phyloP scores from a whole-genome alignment of 495 filamentous ascomycete genomes.

The Aspergillus campestris region DNA sequence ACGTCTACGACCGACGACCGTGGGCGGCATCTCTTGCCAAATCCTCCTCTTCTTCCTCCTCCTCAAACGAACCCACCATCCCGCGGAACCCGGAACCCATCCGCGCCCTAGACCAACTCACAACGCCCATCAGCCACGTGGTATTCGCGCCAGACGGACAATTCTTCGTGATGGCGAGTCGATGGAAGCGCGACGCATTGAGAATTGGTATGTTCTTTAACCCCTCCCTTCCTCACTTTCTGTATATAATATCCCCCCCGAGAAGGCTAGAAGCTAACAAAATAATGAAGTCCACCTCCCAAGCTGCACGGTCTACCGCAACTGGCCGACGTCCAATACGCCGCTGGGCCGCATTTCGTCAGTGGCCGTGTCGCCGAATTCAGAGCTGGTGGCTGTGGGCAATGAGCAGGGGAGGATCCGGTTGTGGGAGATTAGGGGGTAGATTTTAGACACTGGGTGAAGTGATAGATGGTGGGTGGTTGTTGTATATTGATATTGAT shows the following conservation, averaged over 20 bases:
- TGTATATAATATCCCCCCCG: background rate
- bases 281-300: constrained; percentile 67
- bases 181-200: constrained; percentile 80
- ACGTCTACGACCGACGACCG: constrained; percentile 77
- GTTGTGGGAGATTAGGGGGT: constrained; percentile 72
- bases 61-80: constrained; percentile 23
- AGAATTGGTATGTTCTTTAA: constrained; percentile 50
- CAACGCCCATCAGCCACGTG: constrained; percentile 68
- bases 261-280: no score
- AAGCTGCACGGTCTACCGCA: constrained; percentile 84
- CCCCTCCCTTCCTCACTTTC: background rate
- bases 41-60: constrained; percentile 14
- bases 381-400: constrained; percentile 68
- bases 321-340: constrained; percentile 90
- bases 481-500: constrained; percentile 1
- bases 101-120: constrained; percentile 71
- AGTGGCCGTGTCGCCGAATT: constrained; percentile 65
- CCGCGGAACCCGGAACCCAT: constrained; percentile 60
- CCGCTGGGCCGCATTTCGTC: constrained; percentile 78
- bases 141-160: constrained; percentile 84
- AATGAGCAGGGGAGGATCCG: constrained; percentile 81
- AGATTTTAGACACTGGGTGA: no score
- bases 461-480: no score
- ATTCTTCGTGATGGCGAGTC: constrained; percentile 73
- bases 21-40: constrained; percentile 37